phyloP scores from a whole-genome alignment of 2,329 filamentous ascomycete genomes.

The Cercospora zeae-maydis region DNA sequence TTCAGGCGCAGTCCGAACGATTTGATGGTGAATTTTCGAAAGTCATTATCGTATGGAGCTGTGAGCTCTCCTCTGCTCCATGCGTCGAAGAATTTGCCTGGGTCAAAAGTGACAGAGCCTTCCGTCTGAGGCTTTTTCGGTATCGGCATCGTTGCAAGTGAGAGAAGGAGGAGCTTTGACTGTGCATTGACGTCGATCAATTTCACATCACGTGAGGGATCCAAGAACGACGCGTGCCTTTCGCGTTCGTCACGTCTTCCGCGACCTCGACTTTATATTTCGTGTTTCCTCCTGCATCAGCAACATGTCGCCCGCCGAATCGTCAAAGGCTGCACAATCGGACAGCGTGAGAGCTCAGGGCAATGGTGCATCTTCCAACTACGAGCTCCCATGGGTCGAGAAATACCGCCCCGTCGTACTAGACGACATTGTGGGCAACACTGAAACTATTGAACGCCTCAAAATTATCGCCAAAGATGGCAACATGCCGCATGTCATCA shows the following conservation, averaged over 20 bases:
- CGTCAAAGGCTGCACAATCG: conserved; percentile 46
- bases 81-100: conserved; percentile 44
- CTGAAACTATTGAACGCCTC: conserved; percentile 91
- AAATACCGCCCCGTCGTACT: conserved; percentile 95
- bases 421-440: conserved; percentile 96
- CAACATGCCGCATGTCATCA: conserved; percentile 99
- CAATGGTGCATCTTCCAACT: conserved; percentile 47
- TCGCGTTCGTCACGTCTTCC: conserved; percentile 6
- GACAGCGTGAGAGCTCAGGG: conserved; percentile 44
- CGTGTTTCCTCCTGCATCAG: not conserved
- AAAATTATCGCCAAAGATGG: conserved; percentile 98
- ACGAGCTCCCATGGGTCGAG: conserved; percentile 91
- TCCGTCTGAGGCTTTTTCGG: conserved; percentile 38
- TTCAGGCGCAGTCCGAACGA: conserved; percentile 46
- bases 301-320: conserved; percentile 48
- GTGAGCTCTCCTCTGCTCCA: conserved; percentile 42
- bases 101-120: conserved; percentile 44
- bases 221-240: not conserved
- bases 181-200: not conserved
- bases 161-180: not conserved
- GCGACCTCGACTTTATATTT: not conserved
- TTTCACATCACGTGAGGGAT: not conserved
- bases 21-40: conserved; percentile 46
- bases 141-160: conserved; percentile 20
- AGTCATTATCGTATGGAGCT: conserved; percentile 42